These are phyloP conservation scores for Phalaenopsis aphrodite DNA, from an alignment of 106 monocot species.

Conservation along the genomic window DNA sequence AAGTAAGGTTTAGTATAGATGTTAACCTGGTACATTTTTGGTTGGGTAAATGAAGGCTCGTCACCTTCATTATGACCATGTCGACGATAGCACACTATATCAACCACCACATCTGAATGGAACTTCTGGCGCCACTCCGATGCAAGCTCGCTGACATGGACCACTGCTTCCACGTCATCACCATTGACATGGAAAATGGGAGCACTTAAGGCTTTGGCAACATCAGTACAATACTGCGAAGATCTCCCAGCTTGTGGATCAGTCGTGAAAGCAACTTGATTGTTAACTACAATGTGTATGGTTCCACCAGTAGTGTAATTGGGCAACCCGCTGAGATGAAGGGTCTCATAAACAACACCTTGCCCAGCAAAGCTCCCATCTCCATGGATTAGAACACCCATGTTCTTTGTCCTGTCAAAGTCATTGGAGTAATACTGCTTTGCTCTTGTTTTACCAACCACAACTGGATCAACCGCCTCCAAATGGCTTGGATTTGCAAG, in stretches of 20 bases:
- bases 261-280: conserved; percentile 95
- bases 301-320: conserved; percentile 96
- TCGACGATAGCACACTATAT: conserved; percentile 80
- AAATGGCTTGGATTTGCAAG: conserved; percentile 97
- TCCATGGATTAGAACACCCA: conserved; percentile 82
- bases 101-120: conserved; percentile 90
- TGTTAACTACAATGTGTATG: conserved; percentile 87
- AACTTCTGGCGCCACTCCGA: conserved; percentile 94
- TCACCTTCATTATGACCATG: conserved; percentile 98
- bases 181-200: conserved; percentile 99
- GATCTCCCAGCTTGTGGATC: conserved; percentile 81
- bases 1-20: not conserved
- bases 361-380: conserved; percentile 98
- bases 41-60: conserved; percentile 91
- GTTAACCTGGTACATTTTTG: conserved; percentile 88
- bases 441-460: conserved; percentile 77
- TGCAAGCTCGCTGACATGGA: conserved; percentile 85
- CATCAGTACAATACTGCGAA: conserved; percentile 91
- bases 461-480: conserved; percentile 92
- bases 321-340: conserved; percentile 82
- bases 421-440: conserved; percentile 88
- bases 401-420: conserved; percentile 49
- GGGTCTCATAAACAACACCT: conserved; percentile 94
- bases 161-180: conserved; percentile 94
- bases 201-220: conserved; percentile 78